These are phyloP conservation scores for Lasiodiplodia hormozganensis DNA, from an alignment of 2,329 filamentous ascomycete species.

Conservation along the genomic window DNA sequence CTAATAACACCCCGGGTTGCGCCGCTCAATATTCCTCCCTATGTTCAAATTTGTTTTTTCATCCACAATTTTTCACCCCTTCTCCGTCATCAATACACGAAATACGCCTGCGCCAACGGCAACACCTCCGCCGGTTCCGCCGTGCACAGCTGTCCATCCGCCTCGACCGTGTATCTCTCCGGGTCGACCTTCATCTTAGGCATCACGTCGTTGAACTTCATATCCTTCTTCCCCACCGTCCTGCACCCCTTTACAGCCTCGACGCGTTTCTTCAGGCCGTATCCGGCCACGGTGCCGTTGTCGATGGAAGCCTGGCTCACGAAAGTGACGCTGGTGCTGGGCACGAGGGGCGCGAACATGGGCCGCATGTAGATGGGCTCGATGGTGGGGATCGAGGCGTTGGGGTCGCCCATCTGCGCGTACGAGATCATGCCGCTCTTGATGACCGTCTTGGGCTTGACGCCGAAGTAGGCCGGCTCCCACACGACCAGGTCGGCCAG, in stretches of 20 bases:
- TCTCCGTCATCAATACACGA: slow-evolving; percentile 65
- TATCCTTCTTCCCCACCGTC: slow-evolving; percentile 79
- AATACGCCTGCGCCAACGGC: slow-evolving; percentile 79
- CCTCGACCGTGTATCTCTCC: slow-evolving; percentile 86
- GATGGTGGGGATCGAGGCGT: slow-evolving; percentile 76
- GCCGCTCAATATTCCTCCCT: too few species aligned
- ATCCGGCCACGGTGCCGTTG: slow-evolving; percentile 70
- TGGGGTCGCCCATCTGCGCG: slow-evolving; percentile 74
- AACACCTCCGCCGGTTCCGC: slow-evolving; percentile 75
- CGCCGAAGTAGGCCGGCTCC: slow-evolving; percentile 84
- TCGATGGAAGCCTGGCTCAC: slow-evolving; percentile 77
- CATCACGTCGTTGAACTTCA: slow-evolving; percentile 86
- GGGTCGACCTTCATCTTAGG: slow-evolving; percentile 92
- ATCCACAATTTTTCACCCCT: not conserved
- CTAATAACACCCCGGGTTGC: too few species aligned
- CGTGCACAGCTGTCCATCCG: slow-evolving; percentile 76
- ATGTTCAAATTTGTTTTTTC: not conserved
- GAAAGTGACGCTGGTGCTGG: slow-evolving; percentile 77
- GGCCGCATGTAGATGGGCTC: slow-evolving; percentile 83
- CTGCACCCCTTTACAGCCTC: slow-evolving; percentile 81
- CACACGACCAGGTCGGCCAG: slow-evolving; percentile 88
- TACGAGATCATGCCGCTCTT: slow-evolving; percentile 89
- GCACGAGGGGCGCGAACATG: slow-evolving; percentile 82
- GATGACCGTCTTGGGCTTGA: slow-evolving; percentile 80
- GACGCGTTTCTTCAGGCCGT: slow-evolving; percentile 79